These are phyloP conservation scores for Euphorbia pulcherrima DNA, from an alignment of 345 rosid species.

Conservation along the genomic window DNA sequence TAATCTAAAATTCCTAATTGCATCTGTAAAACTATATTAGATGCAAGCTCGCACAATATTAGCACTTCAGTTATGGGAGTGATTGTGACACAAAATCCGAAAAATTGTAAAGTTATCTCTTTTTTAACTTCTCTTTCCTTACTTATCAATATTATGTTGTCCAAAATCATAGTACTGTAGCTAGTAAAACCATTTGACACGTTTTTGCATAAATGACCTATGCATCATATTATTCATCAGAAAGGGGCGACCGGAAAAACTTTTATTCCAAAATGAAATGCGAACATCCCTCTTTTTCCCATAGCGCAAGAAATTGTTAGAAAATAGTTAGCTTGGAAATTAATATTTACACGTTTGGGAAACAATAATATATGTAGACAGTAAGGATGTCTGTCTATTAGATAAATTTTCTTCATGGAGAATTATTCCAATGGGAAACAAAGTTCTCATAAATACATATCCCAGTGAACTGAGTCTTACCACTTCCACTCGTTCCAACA, in stretches of 20 bases:
- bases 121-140: background rate
- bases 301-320: background rate
- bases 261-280: background rate
- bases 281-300: background rate
- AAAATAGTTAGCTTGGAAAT: background rate
- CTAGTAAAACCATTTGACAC: background rate
- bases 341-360: background rate
- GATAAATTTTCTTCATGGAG: background rate
- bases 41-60: background rate
- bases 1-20: background rate
- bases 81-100: background rate
- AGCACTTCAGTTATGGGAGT: background rate
- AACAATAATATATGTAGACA: background rate
- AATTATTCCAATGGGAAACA: background rate
- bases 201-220: background rate
- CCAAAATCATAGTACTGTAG: background rate
- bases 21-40: background rate
- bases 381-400: background rate
- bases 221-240: background rate
- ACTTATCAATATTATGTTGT: background rate
- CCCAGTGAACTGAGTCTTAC: constrained; percentile 36
- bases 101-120: background rate
- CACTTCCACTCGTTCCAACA: constrained; percentile 99
- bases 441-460: background rate
- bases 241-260: background rate